Evolutionary conservation across 495 filamentous ascomycete genomes (phyloP).

Genomic region (Aspergillus haitiensis): DNA sequence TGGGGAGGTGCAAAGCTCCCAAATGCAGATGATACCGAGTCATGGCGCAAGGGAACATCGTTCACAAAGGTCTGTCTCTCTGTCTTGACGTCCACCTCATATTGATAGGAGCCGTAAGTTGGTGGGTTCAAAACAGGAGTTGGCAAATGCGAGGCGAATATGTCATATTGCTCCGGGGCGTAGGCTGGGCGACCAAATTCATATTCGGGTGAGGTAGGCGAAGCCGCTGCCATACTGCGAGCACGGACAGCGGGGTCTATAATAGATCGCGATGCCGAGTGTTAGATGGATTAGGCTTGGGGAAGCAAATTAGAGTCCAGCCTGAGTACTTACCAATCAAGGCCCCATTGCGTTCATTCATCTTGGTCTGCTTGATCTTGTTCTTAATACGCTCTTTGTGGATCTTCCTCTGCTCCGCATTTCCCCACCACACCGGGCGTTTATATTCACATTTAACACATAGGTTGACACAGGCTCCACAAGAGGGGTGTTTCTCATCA

Average conservation of each 20-base stretch:
- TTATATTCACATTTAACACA: conserved; percentile 91
- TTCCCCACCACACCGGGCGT: conserved; percentile 95
- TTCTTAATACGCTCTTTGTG: conserved; percentile 96
- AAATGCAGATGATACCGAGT: conserved; percentile 85
- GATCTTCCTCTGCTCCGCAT: conserved; percentile 74
- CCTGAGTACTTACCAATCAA: conserved; percentile 35
- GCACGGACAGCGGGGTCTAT: conserved; percentile 23
- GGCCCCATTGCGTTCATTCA: conserved; percentile 73
- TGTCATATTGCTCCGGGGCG: conserved; percentile 53
- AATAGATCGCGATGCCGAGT: neutral
- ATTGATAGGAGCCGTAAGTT: conserved; percentile 59
- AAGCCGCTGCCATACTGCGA: conserved; percentile 37
- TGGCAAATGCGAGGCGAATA: conserved; percentile 55
- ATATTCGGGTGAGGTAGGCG: conserved; percentile 69
- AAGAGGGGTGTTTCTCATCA: conserved; percentile 85
- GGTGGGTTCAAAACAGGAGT: conserved; percentile 39
- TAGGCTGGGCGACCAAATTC: conserved; percentile 68
- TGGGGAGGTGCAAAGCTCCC: conserved; percentile 81
- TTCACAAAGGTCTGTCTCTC: conserved; percentile 94
- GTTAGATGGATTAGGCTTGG: conserved; percentile 11
- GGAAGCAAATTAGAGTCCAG: neutral
- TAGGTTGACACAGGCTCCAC: conserved; percentile 86
- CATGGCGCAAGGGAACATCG: conserved; percentile 76
- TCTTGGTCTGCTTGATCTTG: conserved; percentile 95
- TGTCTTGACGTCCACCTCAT: conserved; percentile 94